These are phyloP conservation scores for Tolypocladium tropicale DNA, from an alignment of 2,329 filamentous ascomycete species.

Conservation along the genomic window DNA sequence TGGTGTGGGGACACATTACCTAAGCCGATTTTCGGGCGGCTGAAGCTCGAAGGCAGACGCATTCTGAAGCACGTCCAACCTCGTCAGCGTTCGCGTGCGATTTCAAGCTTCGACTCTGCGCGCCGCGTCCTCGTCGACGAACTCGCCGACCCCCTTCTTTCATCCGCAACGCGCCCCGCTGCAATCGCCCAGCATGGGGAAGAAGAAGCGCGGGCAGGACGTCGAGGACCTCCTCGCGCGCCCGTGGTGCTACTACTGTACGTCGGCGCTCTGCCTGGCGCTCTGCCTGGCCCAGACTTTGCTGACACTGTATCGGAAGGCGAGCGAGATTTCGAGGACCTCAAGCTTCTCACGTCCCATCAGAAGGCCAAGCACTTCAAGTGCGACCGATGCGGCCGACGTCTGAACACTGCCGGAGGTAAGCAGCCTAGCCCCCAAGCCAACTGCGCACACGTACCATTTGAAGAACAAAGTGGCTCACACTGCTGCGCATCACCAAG, in stretches of 20 bases:
- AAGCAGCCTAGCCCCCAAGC: slow-evolving; percentile 16
- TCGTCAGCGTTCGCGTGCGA: background rate
- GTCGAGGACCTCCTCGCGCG: slow-evolving; percentile 80
- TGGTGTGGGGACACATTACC: background rate
- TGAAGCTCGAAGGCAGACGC: background rate
- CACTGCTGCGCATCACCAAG: slow-evolving; percentile 30
- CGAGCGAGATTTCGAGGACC: slow-evolving; percentile 94
- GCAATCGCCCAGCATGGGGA: slow-evolving; percentile 50
- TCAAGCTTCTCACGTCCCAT: slow-evolving; percentile 93
- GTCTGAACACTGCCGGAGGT: slow-evolving; percentile 93
- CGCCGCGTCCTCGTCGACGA: background rate
- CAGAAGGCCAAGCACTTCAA: slow-evolving; percentile 99
- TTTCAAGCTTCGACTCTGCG: background rate
- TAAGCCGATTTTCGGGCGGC: background rate
- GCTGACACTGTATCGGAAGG: slow-evolving; percentile 26
- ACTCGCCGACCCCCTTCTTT: background rate
- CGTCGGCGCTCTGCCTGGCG: slow-evolving; percentile 5
- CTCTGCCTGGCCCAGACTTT: slow-evolving; percentile 4
- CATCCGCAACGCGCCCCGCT: background rate
- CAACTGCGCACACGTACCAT: background rate
- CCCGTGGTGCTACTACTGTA: slow-evolving; percentile 97
- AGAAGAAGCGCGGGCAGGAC: slow-evolving; percentile 81
- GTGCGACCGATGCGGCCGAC: slow-evolving; percentile 79
- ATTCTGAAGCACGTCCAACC: background rate
- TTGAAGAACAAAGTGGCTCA: background rate